These are phyloP conservation scores for Fusarium tjaetaba DNA, from an alignment of 2,329 filamentous ascomycete genomes.

Conservation along the genomic window DNA sequence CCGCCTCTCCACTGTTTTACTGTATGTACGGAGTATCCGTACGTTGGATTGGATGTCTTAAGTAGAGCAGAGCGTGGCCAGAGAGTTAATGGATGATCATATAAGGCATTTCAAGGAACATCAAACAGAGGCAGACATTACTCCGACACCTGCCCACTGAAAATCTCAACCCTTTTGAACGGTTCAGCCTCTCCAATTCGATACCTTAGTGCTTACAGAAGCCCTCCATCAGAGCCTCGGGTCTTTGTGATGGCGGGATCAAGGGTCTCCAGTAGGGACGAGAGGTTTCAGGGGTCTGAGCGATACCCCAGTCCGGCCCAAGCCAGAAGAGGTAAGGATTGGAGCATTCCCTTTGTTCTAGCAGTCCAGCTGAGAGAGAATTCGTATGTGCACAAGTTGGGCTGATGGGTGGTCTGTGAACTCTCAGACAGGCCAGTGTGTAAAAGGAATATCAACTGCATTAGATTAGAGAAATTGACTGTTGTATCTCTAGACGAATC, in stretches of 20 bases:
- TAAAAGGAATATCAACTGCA: not conserved
- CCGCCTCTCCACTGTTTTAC: constrained; percentile 23
- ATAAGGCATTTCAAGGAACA: not conserved
- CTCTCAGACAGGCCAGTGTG: not conserved
- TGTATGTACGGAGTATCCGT: not conserved
- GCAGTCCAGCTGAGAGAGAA: constrained; percentile 21
- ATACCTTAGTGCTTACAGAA: constrained; percentile 22
- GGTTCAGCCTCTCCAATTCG: constrained; percentile 4
- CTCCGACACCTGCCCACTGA: not conserved
- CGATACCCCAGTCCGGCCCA: constrained; percentile 12
- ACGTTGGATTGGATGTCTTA: not conserved
- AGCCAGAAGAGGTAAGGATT: constrained; percentile 5
- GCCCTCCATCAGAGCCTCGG: constrained; percentile 2
- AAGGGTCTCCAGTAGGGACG: constrained; percentile 19
- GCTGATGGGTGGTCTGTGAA: constrained; percentile 4
- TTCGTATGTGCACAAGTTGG: not conserved
- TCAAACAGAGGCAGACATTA: not conserved
- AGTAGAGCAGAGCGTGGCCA: not conserved
- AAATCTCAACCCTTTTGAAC: not conserved
- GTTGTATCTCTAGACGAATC: not conserved
- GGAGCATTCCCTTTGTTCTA: constrained; percentile 7
- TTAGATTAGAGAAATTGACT: not conserved
- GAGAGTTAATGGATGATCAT: not conserved
- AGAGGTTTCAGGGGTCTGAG: constrained; percentile 20
- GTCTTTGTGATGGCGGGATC: constrained; percentile 5